phyloP scores from a whole-genome alignment of 345 rosid species.

The Hypericum androsaemum region DNA sequence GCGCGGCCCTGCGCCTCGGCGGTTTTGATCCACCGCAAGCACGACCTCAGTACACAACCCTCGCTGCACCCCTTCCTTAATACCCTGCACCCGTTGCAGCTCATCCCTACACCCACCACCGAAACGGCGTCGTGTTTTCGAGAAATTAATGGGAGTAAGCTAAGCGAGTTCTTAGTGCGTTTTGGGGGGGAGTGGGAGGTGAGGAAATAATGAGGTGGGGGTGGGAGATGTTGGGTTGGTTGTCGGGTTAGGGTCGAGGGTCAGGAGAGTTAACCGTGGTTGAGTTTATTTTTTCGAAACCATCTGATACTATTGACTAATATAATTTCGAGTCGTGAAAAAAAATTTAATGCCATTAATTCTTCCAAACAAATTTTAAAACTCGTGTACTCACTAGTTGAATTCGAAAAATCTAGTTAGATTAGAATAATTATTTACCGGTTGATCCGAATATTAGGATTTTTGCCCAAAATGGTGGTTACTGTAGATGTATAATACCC shows the following conservation, averaged over 20 bases:
- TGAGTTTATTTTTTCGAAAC: too few relatives aligned
- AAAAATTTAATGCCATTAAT: too few relatives aligned
- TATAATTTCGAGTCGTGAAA: too few relatives aligned
- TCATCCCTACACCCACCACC: constrained; percentile 22
- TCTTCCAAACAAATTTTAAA: too few relatives aligned
- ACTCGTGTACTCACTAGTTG: too few relatives aligned
- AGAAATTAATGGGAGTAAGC: not conserved
- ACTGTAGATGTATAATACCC: too few relatives aligned
- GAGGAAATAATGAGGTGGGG: not conserved
- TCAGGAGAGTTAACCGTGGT: not conserved
- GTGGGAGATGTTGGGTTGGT: too few relatives aligned
- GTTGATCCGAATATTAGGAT: too few relatives aligned
- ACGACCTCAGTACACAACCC: constrained; percentile 24
- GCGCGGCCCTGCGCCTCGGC: constrained; percentile 28
- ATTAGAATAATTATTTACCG: too few relatives aligned
- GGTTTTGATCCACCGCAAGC: constrained; percentile 19
- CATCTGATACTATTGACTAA: too few relatives aligned
- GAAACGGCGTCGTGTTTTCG: not conserved
- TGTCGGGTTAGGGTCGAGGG: not conserved
- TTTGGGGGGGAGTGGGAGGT: not conserved
- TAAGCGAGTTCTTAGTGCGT: not conserved
- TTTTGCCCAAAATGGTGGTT: too few relatives aligned
- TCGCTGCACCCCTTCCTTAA: constrained; percentile 31
- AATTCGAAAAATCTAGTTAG: too few relatives aligned
- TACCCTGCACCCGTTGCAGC: constrained; percentile 32